These are phyloP conservation scores for Nicotiana undulata DNA, from an alignment of 257 asterid species.

Conservation along the genomic window DNA sequence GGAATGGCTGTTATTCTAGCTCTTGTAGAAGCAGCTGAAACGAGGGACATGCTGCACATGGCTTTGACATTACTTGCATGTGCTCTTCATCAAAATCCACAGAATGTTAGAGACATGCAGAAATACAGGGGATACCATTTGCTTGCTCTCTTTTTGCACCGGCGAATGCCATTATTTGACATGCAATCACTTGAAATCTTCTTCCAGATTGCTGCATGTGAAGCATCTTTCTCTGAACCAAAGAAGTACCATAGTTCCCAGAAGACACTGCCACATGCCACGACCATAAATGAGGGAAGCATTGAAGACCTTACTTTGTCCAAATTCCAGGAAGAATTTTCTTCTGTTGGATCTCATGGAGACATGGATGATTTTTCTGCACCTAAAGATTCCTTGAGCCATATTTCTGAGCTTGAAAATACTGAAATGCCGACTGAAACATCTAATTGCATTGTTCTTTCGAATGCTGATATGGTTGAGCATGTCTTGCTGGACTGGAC, in stretches of 20 bases:
- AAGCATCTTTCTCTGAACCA: constrained; percentile 96
- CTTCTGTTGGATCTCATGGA: constrained; percentile 84
- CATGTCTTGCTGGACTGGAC: constrained; percentile 99
- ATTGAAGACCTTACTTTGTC: constrained; percentile 70
- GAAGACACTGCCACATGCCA: constrained; percentile 46
- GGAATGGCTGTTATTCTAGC: constrained; percentile 96
- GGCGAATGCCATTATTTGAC: constrained; percentile 91
- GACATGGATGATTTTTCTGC: constrained; percentile 95
- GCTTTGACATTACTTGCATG: constrained; percentile 76
- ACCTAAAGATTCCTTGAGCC: constrained; percentile 80
- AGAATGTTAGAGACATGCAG: constrained; percentile 95
- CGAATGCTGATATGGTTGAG: constrained; percentile 99
- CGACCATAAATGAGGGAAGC: constrained; percentile 44
- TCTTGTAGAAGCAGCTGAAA: constrained; percentile 97
- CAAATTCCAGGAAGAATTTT: constrained; percentile 76
- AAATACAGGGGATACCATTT: constrained; percentile 90
- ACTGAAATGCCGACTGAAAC: constrained; percentile 70
- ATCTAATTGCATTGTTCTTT: constrained; percentile 90
- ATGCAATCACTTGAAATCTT: constrained; percentile 97
- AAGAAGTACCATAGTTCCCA: constrained; percentile 38
- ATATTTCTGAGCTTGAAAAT: constrained; percentile 82
- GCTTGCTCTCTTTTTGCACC: constrained; percentile 89
- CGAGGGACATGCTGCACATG: constrained; percentile 99
- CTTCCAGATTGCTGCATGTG: constrained; percentile 98
- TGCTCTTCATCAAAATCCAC: constrained; percentile 96